These are phyloP conservation scores for Fusarium armeniacum DNA, from an alignment of 2,329 filamentous ascomycete species.

Conservation along the genomic window DNA sequence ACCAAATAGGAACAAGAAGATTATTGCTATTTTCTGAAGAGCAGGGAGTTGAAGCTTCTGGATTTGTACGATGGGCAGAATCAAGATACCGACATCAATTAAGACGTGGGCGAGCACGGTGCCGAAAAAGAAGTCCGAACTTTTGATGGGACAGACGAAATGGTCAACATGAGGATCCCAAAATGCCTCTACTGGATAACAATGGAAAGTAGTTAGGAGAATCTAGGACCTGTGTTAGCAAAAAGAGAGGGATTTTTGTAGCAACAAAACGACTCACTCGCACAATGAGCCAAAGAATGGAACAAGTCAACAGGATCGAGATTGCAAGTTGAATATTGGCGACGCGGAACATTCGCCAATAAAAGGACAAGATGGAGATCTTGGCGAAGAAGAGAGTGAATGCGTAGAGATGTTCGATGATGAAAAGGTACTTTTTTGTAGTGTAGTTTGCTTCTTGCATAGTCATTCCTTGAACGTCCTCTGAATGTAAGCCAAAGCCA, in stretches of 20 bases:
- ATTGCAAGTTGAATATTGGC: slow-evolving; percentile 47
- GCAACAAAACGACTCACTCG: slow-evolving; percentile 31
- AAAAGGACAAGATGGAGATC: slow-evolving; percentile 50
- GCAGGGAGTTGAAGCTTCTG: slow-evolving; percentile 47
- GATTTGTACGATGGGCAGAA: slow-evolving; percentile 50
- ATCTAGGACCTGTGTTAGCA: background rate
- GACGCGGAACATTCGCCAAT: slow-evolving; percentile 53
- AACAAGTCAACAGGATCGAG: slow-evolving; percentile 44
- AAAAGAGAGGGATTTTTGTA: accelerated
- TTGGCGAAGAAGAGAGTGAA: slow-evolving; percentile 51
- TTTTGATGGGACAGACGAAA: slow-evolving; percentile 48
- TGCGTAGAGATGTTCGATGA: slow-evolving; percentile 51
- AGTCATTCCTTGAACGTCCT: slow-evolving; percentile 23
- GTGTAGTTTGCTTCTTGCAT: slow-evolving; percentile 23
- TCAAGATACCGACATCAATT: slow-evolving; percentile 51
- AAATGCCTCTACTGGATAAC: slow-evolving; percentile 36
- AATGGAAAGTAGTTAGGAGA: slow-evolving; percentile 36
- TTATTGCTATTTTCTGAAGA: slow-evolving; percentile 45
- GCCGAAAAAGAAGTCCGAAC: slow-evolving; percentile 33
- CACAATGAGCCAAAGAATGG: slow-evolving; percentile 49
- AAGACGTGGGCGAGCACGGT: slow-evolving; percentile 48
- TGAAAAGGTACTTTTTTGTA: slow-evolving; percentile 40
- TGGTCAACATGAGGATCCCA: slow-evolving; percentile 30
- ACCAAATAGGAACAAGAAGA: slow-evolving; percentile 50
- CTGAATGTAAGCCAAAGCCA: slow-evolving; percentile 40